Evolutionary conservation across 2,329 filamentous ascomycete genomes (phyloP).

Genomic region (Trichoderma cornu-damae): DNA sequence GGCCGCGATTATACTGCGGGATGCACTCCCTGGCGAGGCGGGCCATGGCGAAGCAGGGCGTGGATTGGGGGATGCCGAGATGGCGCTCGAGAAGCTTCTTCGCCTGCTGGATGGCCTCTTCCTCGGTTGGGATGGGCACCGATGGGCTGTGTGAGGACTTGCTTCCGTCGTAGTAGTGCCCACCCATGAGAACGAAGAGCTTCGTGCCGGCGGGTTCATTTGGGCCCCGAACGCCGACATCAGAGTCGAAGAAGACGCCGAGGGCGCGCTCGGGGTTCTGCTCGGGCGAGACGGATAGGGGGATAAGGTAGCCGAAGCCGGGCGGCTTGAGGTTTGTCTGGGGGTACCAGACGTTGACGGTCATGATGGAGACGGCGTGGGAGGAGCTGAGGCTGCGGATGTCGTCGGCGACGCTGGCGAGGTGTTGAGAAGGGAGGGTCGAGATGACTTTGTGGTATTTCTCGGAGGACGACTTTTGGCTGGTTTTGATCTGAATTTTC

Average conservation of each 20-base stretch:
- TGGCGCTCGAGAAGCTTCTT: slow-evolving; percentile 66
- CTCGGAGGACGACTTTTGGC: slow-evolving; percentile 14
- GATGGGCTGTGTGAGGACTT: slow-evolving; percentile 19
- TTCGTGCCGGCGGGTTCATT: slow-evolving; percentile 66
- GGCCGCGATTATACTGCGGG: slow-evolving; percentile 83
- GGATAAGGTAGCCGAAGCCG: slow-evolving; percentile 91
- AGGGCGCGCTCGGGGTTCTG: slow-evolving; percentile 79
- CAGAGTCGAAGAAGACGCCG: slow-evolving; percentile 87
- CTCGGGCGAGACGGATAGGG: slow-evolving; percentile 61
- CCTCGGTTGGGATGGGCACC: slow-evolving; percentile 48
- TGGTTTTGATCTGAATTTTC: slow-evolving; percentile 23
- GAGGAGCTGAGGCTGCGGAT: slow-evolving; percentile 49
- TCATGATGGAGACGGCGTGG: slow-evolving; percentile 75
- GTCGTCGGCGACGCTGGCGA: slow-evolving; percentile 36
- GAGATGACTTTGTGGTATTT: slow-evolving; percentile 58
- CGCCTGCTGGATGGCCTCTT: slow-evolving; percentile 66
- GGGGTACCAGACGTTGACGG: slow-evolving; percentile 83
- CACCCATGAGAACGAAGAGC: slow-evolving; percentile 89
- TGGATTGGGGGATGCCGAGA: slow-evolving; percentile 58
- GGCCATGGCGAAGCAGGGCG: slow-evolving; percentile 57
- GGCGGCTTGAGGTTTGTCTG: slow-evolving; percentile 56
- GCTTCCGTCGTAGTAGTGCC: slow-evolving; percentile 73
- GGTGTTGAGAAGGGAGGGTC: slow-evolving; percentile 51
- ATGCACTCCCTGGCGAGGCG: slow-evolving; percentile 66
- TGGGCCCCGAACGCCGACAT: slow-evolving; percentile 46